Conservation (phyloP, 257 asterid genomes). For the Anisodus acutangulus region DNA sequence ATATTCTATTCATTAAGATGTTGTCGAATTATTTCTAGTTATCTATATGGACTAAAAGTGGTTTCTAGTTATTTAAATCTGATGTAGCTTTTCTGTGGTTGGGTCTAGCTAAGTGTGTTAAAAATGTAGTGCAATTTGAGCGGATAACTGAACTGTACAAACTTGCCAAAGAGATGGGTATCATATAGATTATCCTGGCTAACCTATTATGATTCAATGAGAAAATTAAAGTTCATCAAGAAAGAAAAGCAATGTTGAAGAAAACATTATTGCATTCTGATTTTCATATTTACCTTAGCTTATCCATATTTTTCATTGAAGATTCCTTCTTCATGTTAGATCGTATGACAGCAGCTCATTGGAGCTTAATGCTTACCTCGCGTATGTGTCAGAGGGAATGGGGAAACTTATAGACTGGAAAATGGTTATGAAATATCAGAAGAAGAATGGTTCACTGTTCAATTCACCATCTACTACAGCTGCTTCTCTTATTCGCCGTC, state of each 20-base stretch:
- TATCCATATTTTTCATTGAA: neutral
- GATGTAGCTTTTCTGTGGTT: neutral
- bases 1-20: neutral
- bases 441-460: conserved; percentile 83
- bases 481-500: conserved; percentile 63
- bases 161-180: conserved; percentile 8
- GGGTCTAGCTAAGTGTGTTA: conserved; percentile 5
- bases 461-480: conserved; percentile 92
- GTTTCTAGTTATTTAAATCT: neutral
- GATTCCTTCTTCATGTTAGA: conserved; percentile 39
- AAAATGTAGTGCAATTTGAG: neutral
- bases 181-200: neutral
- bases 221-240: neutral
- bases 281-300: conserved; percentile 21
- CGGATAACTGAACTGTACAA: neutral
- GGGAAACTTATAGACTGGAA: conserved; percentile 63
- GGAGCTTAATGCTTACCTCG: conserved; percentile 59
- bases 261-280: conserved; percentile 4
- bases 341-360: conserved; percentile 45
- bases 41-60: neutral
- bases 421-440: conserved; percentile 65
- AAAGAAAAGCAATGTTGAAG: conserved; percentile 4
- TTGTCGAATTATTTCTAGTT: neutral
- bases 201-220: conserved; percentile 16
- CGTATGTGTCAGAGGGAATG: conserved; percentile 78